Evolutionary conservation across 129 eudicot genomes (phyloP).

Genomic region (Flaveria robusta): DNA sequence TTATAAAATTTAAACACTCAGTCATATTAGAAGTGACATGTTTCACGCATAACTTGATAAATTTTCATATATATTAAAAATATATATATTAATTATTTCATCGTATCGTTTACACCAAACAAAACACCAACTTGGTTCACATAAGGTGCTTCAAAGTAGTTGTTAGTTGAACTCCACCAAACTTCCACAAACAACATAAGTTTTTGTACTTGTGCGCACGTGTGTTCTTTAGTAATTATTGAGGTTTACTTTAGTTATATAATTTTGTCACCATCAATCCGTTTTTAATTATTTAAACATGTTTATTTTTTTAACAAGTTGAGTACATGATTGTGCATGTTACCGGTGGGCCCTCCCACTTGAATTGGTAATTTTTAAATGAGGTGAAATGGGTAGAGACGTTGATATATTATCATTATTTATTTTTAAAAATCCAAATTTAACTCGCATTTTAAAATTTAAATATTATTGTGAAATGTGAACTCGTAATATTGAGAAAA

Average conservation of each 20-base stretch:
- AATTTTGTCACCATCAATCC: conserved; percentile 21
- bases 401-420: neutral
- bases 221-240: conserved; percentile 33
- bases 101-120: neutral
- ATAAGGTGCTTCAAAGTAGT: conserved; percentile 25
- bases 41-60: too few species aligned
- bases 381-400: neutral
- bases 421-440: neutral
- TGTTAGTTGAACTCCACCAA: conserved; percentile 29
- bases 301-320: conserved; percentile 15
- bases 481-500: neutral
- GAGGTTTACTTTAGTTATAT: conserved; percentile 24
- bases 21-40: too few species aligned
- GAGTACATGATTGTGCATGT: conserved; percentile 20
- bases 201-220: conserved; percentile 39
- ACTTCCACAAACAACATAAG: conserved; percentile 22
- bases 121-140: conserved; percentile 16
- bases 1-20: too few species aligned
- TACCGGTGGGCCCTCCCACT: conserved; percentile 18
- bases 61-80: too few species aligned
- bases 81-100: too few species aligned
- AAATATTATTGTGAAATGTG: neutral
- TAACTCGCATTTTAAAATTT: neutral
- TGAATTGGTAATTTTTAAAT: neutral
- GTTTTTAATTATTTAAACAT: neutral